phyloP scores from a whole-genome alignment of 208 protist species.

The Novymonas esmeraldas region DNA sequence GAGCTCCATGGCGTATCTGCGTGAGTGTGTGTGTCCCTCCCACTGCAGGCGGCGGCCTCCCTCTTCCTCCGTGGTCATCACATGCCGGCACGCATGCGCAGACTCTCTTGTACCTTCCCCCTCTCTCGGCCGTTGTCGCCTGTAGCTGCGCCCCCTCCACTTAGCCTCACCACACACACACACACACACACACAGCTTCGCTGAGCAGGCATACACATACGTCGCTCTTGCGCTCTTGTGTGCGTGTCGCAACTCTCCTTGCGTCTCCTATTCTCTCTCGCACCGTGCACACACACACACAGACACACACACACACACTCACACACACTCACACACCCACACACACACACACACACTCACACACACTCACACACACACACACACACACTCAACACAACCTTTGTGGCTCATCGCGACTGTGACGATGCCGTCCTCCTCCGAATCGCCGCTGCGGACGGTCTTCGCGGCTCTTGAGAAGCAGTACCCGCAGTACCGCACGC shows the following conservation, averaged over 20 bases:
- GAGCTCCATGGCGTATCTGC: neutral
- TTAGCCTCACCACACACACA: neutral
- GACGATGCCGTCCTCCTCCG: slow-evolving; percentile 1
- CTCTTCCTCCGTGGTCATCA: neutral
- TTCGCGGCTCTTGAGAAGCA: slow-evolving; percentile 47
- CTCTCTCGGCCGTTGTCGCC: neutral
- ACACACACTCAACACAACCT: neutral
- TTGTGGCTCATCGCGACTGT: neutral
- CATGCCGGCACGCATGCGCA: neutral
- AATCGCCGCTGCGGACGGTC: slow-evolving; percentile 36
- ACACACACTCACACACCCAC: neutral
- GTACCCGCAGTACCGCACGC: slow-evolving; percentile 44
- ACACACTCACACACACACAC: neutral
- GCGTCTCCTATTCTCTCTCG: neutral
- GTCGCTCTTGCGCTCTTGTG: neutral
- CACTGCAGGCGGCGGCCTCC: neutral
- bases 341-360: neutral
- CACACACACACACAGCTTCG: neutral
- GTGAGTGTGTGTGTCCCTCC: neutral
- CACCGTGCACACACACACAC: neutral
- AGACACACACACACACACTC: neutral
- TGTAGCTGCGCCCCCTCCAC: neutral
- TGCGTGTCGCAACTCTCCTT: neutral
- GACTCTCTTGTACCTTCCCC: neutral
- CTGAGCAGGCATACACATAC: neutral